Base-by-base conservation (phyloP, 2,329 filamentous ascomycete species). In the Xylaria sp. region DNA sequence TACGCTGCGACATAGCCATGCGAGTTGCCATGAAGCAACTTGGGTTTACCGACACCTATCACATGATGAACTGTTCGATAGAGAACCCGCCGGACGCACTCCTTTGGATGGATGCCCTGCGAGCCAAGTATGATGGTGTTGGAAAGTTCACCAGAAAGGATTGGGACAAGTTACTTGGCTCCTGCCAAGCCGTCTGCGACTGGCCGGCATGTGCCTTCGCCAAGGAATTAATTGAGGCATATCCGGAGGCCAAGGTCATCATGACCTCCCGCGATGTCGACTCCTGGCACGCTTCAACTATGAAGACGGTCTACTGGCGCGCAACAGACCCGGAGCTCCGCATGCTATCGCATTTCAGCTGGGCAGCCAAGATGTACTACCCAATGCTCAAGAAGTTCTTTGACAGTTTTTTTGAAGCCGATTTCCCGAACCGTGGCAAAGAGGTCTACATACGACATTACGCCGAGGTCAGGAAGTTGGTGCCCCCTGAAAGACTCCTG, bases 361-460 rank as follows among this genome's bases (percentile, higher is more conserved):
- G 87, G 87, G 87, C 84, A 21, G 86, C 87, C 7, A 79, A 83
- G 72, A 85, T 89, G 79, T 89, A 90, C 78, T 84, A 89, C 73
- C 87, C 87, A 38, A 90, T 90, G 87, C 80, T 90, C 60, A 81
- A 82, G 73, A 88, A 87, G 75, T 89, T 90, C 79, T 90, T 88
- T 77, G 83, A 86, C 68, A 83, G 81, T 58, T 90, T 89, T 76
- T 90, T 89, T 80, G 81, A 86, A 63, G 86, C 85, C 52, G 87
- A 90, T 72, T 90, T 90, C 73, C 83, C 84, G 71, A 83, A 83
- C 72, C 79, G 84, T 61, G 88, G 87, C 71, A 90, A 89, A 78
- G 80, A 86, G 54, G 79, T 86, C 46, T 90, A 85, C 78, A 74
- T 77, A 35, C 71, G 73, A 29, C 74, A 76, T 63, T 71, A 73